phyloP scores from a whole-genome alignment of 495 filamentous ascomycete species.

The Pyrenula aspistea region DNA sequence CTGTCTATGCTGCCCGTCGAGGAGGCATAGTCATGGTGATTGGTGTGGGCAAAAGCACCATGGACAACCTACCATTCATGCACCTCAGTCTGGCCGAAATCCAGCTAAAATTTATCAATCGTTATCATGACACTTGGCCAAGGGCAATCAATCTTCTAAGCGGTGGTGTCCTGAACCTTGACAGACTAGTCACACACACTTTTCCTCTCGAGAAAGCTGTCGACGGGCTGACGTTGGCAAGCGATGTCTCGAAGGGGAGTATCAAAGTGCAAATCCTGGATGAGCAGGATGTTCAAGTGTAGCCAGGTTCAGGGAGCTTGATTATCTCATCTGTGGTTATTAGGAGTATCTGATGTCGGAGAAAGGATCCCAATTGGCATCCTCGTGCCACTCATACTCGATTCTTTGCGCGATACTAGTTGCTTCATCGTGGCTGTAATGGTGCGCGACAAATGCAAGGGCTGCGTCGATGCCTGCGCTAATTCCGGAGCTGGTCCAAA shows the following conservation, averaged over 20 bases:
- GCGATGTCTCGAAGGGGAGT: slow-evolving; percentile 33
- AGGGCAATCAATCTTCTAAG: slow-evolving; percentile 32
- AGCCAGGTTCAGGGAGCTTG: background rate
- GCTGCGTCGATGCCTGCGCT: slow-evolving; percentile 55
- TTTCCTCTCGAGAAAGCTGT: slow-evolving; percentile 44
- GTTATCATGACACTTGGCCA: slow-evolving; percentile 54
- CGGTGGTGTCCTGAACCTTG: slow-evolving; percentile 43
- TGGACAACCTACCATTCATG: slow-evolving; percentile 59
- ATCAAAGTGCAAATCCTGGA: slow-evolving; percentile 52
- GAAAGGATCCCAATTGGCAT: background rate
- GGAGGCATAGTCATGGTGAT: slow-evolving; percentile 52
- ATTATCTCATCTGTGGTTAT: background rate
- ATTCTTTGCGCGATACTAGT: background rate
- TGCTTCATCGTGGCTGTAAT: background rate
- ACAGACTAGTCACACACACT: slow-evolving; percentile 57
- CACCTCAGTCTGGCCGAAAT: slow-evolving; percentile 52
- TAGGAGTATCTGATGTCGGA: background rate
- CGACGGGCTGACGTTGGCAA: slow-evolving; percentile 38
- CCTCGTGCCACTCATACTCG: background rate
- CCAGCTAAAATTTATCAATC: slow-evolving; percentile 49
- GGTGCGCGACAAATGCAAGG: slow-evolving; percentile 2
- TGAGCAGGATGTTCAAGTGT: slow-evolving; percentile 24
- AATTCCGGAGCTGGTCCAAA: slow-evolving; percentile 54
- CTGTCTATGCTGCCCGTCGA: slow-evolving; percentile 40
- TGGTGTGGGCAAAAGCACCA: slow-evolving; percentile 45